Percentiles rank a stretch among this genome's conserved stretches.
Evolutionary conservation across 768 basidiomycete genomes (phyloP).

Genomic region (Agrocybe pediades): DNA sequence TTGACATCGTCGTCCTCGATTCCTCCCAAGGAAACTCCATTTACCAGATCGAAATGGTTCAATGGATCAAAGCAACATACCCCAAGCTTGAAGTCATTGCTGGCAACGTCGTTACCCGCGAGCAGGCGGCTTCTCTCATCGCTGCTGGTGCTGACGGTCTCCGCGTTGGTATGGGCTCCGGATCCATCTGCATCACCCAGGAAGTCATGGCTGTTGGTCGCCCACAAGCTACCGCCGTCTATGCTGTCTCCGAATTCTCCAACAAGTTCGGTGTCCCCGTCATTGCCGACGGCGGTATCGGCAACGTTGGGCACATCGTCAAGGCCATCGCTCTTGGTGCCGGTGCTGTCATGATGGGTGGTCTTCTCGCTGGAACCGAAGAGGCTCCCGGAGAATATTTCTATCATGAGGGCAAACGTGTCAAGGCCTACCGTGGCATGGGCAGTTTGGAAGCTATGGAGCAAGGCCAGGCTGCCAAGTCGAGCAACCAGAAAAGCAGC

Average conservation of each 20-base stretch:
- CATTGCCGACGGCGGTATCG: constrained; percentile 94
- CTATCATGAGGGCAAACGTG: constrained; percentile 98
- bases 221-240: constrained; percentile 98
- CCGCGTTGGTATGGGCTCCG: constrained; percentile 96
- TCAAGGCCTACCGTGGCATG: constrained; percentile 99
- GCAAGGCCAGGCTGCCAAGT: constrained; percentile 55
- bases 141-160: constrained; percentile 95
- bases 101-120: constrained; percentile 97
- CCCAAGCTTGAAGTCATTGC: constrained; percentile 92
- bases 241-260: constrained; percentile 92
- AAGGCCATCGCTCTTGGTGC: constrained; percentile 96
- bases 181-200: constrained; percentile 99
- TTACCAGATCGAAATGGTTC: constrained; percentile 93
- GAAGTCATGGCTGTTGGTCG: constrained; percentile 99
- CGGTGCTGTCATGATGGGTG: constrained; percentile 98
- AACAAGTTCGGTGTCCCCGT: constrained; percentile 93
- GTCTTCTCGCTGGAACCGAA: constrained; percentile 91
- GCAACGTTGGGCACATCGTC: constrained; percentile 96
- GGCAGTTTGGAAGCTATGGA: constrained; percentile 95
- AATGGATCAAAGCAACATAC: constrained; percentile 87
- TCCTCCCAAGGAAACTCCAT: constrained; percentile 96
- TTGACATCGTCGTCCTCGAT: constrained; percentile 94
- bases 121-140: constrained; percentile 94
- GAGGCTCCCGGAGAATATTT: constrained; percentile 99
- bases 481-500: constrained; percentile 22